These are phyloP conservation scores for Hymenoscyphus fructigenus DNA, from an alignment of 2,329 filamentous ascomycete species.

Conservation along the genomic window DNA sequence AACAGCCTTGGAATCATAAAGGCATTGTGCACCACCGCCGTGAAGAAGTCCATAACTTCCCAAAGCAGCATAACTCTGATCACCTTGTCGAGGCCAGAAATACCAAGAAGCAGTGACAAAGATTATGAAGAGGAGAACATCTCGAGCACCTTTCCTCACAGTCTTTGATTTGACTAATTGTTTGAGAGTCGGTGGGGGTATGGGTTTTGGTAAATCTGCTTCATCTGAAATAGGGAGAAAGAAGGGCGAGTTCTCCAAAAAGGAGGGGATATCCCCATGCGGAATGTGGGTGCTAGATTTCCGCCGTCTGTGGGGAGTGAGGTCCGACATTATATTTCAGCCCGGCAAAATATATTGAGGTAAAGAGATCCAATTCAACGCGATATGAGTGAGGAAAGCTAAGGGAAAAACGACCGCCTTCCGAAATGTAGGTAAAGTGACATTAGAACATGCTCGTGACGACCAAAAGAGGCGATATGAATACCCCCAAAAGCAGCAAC, in stretches of 20 bases:
- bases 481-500: too few species aligned
- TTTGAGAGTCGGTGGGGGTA: slow-evolving; percentile 34
- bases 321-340: neutral
- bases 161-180: slow-evolving; percentile 41
- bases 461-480: too few species aligned
- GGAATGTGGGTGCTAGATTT: neutral
- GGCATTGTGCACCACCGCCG: slow-evolving; percentile 8
- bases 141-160: slow-evolving; percentile 31
- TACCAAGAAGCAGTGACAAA: slow-evolving; percentile 9
- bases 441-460: too few species aligned
- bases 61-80: slow-evolving; percentile 1
- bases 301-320: slow-evolving; percentile 2
- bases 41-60: slow-evolving; percentile 6
- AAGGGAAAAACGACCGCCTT: too few species aligned
- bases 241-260: slow-evolving; percentile 16
- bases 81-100: slow-evolving; percentile 9
- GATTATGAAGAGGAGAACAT: slow-evolving; percentile 10
- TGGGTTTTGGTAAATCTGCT: slow-evolving; percentile 1
- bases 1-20: slow-evolving; percentile 12
- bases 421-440: too few species aligned
- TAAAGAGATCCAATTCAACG: neutral
- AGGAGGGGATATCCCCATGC: slow-evolving; percentile 6
- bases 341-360: neutral
- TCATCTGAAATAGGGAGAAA: slow-evolving; percentile 4
- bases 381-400: too few species aligned